Percentiles rank a stretch among this genome's conserved stretches.
Evolutionary conservation across 2,329 filamentous ascomycete species (phyloP).

Genomic region (Arachnomyces sp.): DNA sequence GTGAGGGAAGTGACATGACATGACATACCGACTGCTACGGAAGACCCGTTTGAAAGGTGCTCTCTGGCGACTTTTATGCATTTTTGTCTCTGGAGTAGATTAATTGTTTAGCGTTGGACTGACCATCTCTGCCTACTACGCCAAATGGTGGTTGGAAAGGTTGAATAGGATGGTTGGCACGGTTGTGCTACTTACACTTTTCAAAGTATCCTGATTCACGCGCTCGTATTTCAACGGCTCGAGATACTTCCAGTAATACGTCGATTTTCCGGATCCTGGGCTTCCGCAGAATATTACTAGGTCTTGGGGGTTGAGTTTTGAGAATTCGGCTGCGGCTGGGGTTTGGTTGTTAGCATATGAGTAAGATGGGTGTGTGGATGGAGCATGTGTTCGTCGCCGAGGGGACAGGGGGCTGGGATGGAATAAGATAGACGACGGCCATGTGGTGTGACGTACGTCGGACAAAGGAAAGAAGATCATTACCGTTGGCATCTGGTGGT

Average conservation of each 20-base stretch:
- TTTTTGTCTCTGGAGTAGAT: conserved; percentile 44
- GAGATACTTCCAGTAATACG: conserved; percentile 73
- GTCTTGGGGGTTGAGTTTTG: conserved; percentile 59
- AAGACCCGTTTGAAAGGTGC: conserved; percentile 54
- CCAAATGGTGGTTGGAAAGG: conserved; percentile 7
- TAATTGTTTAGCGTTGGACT: conserved; percentile 5
- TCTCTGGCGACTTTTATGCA: conserved; percentile 64
- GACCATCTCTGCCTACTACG: conserved; percentile 3
- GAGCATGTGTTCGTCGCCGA: background rate
- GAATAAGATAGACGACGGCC: too few relatives aligned
- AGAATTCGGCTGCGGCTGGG: conserved; percentile 29
- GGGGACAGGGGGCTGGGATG: too few relatives aligned
- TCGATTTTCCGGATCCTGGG: conserved; percentile 85
- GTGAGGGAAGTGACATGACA: too few relatives aligned
- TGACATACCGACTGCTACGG: conserved; percentile 67
- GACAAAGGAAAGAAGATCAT: conserved; percentile 9
- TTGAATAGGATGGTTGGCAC: conserved; percentile 8
- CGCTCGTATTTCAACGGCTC: conserved; percentile 71
- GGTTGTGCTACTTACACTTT: conserved; percentile 47
- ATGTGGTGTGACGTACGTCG: background rate
- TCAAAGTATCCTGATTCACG: conserved; percentile 84
- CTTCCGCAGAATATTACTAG: conserved; percentile 81
- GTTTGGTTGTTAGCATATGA: background rate
- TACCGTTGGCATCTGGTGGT: conserved; percentile 26
- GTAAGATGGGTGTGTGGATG: background rate